Evolutionary conservation across 73 alveolate genomes (phyloP).

Genomic region (Paramecium sexaurelia): DNA sequence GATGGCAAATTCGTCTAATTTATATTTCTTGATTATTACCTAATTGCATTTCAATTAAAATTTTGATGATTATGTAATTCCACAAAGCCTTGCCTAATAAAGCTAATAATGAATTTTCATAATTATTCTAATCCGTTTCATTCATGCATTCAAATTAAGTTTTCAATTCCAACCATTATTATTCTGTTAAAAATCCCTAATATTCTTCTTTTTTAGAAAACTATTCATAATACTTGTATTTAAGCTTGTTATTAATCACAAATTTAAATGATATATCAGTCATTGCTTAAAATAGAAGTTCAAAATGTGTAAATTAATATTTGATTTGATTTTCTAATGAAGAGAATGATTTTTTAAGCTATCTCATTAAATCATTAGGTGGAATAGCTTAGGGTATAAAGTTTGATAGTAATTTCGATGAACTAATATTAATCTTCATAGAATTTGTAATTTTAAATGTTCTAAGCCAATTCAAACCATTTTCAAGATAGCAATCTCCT

Average conservation of each 20-base stretch:
- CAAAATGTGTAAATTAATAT: background rate
- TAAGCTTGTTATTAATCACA: background rate
- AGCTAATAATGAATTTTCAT: background rate
- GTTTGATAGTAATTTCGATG: background rate
- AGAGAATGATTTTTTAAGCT: background rate
- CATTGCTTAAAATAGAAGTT: slow-evolving; percentile 36
- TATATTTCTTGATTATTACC: background rate
- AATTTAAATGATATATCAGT: background rate
- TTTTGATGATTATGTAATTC: background rate
- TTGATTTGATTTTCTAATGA: background rate
- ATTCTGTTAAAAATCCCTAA: background rate
- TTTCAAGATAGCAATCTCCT: background rate
- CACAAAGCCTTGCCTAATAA: background rate
- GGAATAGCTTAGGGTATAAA: background rate
- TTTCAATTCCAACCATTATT: background rate
- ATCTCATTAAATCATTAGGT: background rate
- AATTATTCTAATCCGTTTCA: background rate
- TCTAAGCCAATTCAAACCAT: background rate
- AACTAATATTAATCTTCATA: background rate
- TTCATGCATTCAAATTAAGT: background rate
- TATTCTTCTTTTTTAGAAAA: background rate
- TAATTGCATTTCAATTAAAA: background rate
- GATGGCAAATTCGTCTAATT: background rate
- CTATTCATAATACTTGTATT: background rate
- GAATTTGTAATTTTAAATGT: background rate